Conservation (phyloP, 2,329 filamentous ascomycete genomes). For the Scedosporium boydii region DNA sequence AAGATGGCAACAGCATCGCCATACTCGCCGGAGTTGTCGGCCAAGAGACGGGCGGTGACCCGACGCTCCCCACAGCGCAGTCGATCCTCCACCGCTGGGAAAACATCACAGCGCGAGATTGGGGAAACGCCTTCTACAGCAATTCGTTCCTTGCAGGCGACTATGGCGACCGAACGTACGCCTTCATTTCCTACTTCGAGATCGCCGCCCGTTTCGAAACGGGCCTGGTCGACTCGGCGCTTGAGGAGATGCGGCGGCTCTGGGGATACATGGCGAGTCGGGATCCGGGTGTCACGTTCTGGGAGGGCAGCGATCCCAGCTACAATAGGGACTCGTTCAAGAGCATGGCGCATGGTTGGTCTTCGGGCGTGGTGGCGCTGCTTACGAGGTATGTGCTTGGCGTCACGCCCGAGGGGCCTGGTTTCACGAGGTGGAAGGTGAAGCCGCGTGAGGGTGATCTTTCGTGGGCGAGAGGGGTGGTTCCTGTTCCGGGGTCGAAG, state of each 20-base stretch:
- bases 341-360: constrained; percentile 41
- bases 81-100: constrained; percentile 29
- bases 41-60: not conserved
- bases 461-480: constrained; percentile 31
- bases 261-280: constrained; percentile 40
- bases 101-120: constrained; percentile 22
- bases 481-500: constrained; percentile 26
- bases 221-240: constrained; percentile 22
- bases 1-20: constrained; percentile 41
- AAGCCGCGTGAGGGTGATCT: constrained; percentile 26
- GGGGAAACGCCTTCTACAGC: constrained; percentile 45
- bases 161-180: constrained; percentile 36
- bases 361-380: constrained; percentile 35
- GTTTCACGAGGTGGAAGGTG: constrained; percentile 31
- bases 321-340: constrained; percentile 35
- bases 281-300: constrained; percentile 37
- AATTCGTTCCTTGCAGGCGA: constrained; percentile 25
- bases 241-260: constrained; percentile 34
- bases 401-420: constrained; percentile 31
- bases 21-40: constrained; percentile 26
- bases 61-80: constrained; percentile 12
- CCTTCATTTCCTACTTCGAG: constrained; percentile 45
- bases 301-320: constrained; percentile 38
- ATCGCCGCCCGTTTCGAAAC: constrained; percentile 35
- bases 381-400: constrained; percentile 36